phyloP scores from a whole-genome alignment of 192 early-diverging fungal genomes.

The Mortierella alpina region DNA sequence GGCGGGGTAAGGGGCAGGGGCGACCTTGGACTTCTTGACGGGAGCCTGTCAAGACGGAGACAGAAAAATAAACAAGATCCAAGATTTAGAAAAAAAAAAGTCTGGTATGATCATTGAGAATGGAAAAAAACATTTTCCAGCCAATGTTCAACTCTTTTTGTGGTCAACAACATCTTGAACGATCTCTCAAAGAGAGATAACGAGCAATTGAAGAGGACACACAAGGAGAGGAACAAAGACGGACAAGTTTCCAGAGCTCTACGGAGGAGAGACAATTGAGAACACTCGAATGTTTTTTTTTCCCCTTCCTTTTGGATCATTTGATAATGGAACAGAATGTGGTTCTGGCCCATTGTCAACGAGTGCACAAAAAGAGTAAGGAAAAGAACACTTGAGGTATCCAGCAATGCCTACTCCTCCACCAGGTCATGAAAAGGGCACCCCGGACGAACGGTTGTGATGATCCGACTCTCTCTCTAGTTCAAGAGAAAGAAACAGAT shows the following conservation, averaged over 20 bases:
- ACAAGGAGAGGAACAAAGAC: background rate
- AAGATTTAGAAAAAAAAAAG: constrained; percentile 28
- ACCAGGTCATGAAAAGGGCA: background rate
- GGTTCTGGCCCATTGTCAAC: background rate
- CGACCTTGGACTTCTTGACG: constrained; percentile 86
- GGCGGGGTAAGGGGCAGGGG: constrained; percentile 85
- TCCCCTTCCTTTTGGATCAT: no score
- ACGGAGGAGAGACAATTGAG: constrained; percentile 20
- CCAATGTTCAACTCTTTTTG: background rate
- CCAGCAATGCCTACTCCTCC: background rate
- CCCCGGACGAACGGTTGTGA: no score
- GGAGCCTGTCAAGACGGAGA: constrained; percentile 38
- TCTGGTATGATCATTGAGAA: constrained; percentile 54
- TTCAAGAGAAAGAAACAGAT: background rate
- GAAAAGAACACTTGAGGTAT: background rate
- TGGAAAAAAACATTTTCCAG: background rate
- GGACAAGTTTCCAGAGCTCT: constrained; percentile 40
- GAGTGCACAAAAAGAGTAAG: background rate
- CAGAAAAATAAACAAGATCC: background rate
- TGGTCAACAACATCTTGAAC: no score
- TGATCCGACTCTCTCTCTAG: background rate
- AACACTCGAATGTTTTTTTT: background rate
- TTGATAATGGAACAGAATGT: background rate
- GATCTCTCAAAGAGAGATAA: no score
- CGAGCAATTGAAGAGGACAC: no score